These are phyloP conservation scores for Coemansia sp. DNA, from an alignment of 192 early-diverging fungal species.

Conservation along the genomic window DNA sequence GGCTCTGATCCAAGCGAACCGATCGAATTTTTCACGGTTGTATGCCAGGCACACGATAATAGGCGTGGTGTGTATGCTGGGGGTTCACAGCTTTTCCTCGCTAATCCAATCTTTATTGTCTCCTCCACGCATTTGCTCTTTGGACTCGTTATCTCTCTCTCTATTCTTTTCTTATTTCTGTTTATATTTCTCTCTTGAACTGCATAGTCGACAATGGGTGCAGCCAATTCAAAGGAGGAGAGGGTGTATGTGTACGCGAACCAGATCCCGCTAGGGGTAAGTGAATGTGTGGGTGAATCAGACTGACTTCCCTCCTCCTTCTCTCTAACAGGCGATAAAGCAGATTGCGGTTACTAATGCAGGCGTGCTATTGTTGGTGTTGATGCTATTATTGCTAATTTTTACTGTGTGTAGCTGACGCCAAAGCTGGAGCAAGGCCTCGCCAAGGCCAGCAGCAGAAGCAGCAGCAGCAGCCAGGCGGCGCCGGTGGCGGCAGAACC, in stretches of 20 bases:
- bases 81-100: neutral
- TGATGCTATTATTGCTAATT: neutral
- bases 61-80: no score
- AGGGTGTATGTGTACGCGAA: conserved; percentile 45
- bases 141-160: neutral
- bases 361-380: neutral
- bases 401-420: conserved; percentile 33
- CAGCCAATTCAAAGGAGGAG: conserved; percentile 49
- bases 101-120: neutral
- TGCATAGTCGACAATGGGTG: conserved; percentile 31
- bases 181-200: neutral
- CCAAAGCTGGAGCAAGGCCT: conserved; percentile 41
- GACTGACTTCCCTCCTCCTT: neutral
- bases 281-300: conserved; percentile 4
- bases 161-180: neutral
- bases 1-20: no score
- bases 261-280: conserved; percentile 49
- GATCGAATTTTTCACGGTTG: no score
- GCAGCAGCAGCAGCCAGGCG: neutral
- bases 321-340: neutral
- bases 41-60: no score
- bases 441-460: conserved; percentile 17
- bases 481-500: neutral
- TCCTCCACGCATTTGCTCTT: neutral
- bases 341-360: neutral